Evolutionary conservation across 495 filamentous ascomycete genomes (phyloP).

Genomic region (Hyaloscypha hepaticicola): DNA sequence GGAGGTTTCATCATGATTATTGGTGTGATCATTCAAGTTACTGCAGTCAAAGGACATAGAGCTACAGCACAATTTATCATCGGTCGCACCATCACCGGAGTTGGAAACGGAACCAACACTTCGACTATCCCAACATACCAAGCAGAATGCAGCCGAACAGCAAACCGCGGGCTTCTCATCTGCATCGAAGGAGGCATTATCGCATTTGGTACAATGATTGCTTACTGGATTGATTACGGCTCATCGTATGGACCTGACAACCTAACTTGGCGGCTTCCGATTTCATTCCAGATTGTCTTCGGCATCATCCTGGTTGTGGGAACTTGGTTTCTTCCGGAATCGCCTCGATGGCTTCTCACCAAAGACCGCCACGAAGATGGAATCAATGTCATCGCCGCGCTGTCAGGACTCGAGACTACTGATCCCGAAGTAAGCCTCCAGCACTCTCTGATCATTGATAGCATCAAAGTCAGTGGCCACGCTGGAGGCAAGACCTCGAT

Average conservation of each 20-base stretch:
- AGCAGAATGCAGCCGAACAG: slow-evolving; percentile 71
- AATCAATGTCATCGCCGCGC: slow-evolving; percentile 66
- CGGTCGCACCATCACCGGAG: slow-evolving; percentile 69
- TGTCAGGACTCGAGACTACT: slow-evolving; percentile 58
- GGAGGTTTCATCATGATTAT: slow-evolving; percentile 72
- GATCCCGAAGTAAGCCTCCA: slow-evolving; percentile 55
- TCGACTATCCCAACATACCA: slow-evolving; percentile 80
- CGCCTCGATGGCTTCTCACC: slow-evolving; percentile 71
- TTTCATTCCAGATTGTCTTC: slow-evolving; percentile 79
- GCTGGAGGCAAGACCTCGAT: slow-evolving; percentile 52
- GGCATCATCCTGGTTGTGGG: slow-evolving; percentile 62
- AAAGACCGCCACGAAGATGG: slow-evolving; percentile 68
- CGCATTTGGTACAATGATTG: slow-evolving; percentile 73
- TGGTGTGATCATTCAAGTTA: slow-evolving; percentile 69
- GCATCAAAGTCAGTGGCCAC: slow-evolving; percentile 62
- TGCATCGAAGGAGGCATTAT: slow-evolving; percentile 82
- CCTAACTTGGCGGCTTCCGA: slow-evolving; percentile 77
- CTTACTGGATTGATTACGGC: slow-evolving; percentile 85
- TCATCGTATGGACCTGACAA: slow-evolving; percentile 63
- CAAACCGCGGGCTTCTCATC: slow-evolving; percentile 77
- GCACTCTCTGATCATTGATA: slow-evolving; percentile 63
- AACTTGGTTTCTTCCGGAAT: slow-evolving; percentile 71
- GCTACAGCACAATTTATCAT: slow-evolving; percentile 68
- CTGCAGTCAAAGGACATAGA: slow-evolving; percentile 42
- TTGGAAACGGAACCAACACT: slow-evolving; percentile 78